These are phyloP conservation scores for Pseudocercospora pini-densiflorae DNA, from an alignment of 2,329 filamentous ascomycete genomes.

Conservation along the genomic window DNA sequence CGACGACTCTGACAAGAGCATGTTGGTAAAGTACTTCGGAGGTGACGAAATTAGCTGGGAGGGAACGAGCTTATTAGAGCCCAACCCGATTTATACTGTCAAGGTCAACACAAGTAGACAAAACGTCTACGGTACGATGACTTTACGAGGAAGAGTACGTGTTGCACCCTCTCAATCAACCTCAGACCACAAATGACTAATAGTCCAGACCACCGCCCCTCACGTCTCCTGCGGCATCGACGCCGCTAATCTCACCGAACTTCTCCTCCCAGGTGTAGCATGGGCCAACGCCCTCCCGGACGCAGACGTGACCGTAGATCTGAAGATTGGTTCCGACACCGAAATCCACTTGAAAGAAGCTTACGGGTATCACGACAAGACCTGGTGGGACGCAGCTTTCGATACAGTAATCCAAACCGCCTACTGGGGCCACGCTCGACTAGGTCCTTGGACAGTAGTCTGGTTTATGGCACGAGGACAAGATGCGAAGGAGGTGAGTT, in stretches of 20 bases:
- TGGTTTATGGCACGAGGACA: not conserved
- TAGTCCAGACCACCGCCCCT: not conserved
- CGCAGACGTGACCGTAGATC: not conserved
- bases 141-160: not conserved
- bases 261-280: not conserved
- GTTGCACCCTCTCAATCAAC: not conserved
- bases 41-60: not conserved
- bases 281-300: not conserved
- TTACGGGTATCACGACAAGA: not conserved
- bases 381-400: not conserved
- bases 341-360: not conserved
- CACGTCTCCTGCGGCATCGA: not conserved
- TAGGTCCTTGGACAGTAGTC: not conserved
- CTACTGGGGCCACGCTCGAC: not conserved
- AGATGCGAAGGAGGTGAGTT: not conserved
- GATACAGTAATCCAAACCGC: not conserved
- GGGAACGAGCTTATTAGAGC: not conserved
- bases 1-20: not conserved
- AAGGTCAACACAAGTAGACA: not conserved
- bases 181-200: not conserved
- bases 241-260: not conserved
- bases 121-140: not conserved
- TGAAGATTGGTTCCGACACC: not conserved
- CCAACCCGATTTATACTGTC: not conserved
- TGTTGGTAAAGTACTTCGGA: not conserved